Base-by-base conservation (phyloP, 345 rosid species). In the Linum tenue region DNA sequence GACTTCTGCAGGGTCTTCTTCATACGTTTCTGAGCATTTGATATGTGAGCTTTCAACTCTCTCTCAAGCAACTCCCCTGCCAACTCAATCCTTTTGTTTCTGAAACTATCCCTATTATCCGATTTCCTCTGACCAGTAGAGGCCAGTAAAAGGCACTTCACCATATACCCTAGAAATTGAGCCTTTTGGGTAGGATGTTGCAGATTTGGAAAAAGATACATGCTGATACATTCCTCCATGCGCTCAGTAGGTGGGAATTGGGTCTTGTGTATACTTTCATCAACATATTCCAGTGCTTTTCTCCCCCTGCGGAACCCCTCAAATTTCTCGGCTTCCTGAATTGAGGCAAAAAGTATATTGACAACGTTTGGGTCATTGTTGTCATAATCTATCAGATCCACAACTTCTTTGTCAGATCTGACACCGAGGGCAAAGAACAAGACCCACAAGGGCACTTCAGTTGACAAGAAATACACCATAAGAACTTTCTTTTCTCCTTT, bases 21-120 rank as follows among this genome's bases (percentile, higher is more conserved):
- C 99, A 90, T 90, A 39, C 80, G 80, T 74, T 66, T 80, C 73
- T 90, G 81, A 48, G 92, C 90, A 75, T 90, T 95, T 43, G 77
- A 76, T 68, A 88, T 62, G 55, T 94, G 99, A 64, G 84, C 89
- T 80, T 71, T 83, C 63, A 94, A 44, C 79, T 94, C 99, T 69
- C 96, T 74, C 71, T 90, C 96, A 44, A 94, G 86, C 70, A 94
- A 74, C 70, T 90, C 96, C 50, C 91, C 88, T 56, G 97, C 95
- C 69, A 90, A 62, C 65, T 90, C 99, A 56, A 94, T 64, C 72
- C 99, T 84, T 76, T 90, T 94, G 73, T 94, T 90, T 74, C 91
- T 76, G 65, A 94, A 94, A 72, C 73, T 82, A 63, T 90, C 99
- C 75, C 91, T 77, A 65, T 85, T 90, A 50, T 94, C 97, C 60